phyloP scores from a whole-genome alignment of 169 alveolate species.

The Plasmodium gallinaceum region DNA sequence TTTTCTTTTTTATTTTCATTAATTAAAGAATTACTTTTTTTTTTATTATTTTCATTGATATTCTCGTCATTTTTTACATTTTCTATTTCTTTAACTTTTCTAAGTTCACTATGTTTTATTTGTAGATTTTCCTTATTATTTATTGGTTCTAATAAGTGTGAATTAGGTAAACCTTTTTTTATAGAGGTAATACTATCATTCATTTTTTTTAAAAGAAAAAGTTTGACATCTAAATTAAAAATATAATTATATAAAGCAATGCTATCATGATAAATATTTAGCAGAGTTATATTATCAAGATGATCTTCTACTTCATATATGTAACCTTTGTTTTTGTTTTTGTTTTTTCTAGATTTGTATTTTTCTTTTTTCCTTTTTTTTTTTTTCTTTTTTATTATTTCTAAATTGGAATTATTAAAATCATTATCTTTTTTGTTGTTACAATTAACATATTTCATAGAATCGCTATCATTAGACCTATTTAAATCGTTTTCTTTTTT shows the following conservation, averaged over 20 bases:
- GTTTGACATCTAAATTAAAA: slow-evolving; percentile 38
- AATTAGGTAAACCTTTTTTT: too few relatives aligned
- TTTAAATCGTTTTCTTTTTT: slow-evolving; percentile 43
- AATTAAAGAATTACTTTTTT: too few relatives aligned
- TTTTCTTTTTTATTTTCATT: too few relatives aligned
- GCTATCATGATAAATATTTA: slow-evolving; percentile 64
- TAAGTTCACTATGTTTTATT: too few relatives aligned
- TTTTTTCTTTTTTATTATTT: slow-evolving; percentile 38
- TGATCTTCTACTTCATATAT: slow-evolving; percentile 76
- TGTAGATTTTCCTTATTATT: too few relatives aligned
- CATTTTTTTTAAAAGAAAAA: slow-evolving; percentile 12
- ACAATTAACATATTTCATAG: not conserved
- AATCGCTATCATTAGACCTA: slow-evolving; percentile 22
- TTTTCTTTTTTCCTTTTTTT: slow-evolving; percentile 63
- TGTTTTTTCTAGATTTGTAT: slow-evolving; percentile 41
- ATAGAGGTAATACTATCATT: too few relatives aligned
- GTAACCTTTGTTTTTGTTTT: slow-evolving; percentile 44
- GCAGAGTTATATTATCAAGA: slow-evolving; percentile 53
- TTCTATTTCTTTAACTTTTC: too few relatives aligned
- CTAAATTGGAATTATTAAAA: slow-evolving; percentile 6
- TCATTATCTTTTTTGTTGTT: not conserved
- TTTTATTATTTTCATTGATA: too few relatives aligned
- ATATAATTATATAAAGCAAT: slow-evolving; percentile 60
- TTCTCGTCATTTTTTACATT: too few relatives aligned
- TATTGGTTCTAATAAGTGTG: too few relatives aligned